phyloP scores from a whole-genome alignment of 1,284 basidiomycete species.

The Ceratobasidium sp. region DNA sequence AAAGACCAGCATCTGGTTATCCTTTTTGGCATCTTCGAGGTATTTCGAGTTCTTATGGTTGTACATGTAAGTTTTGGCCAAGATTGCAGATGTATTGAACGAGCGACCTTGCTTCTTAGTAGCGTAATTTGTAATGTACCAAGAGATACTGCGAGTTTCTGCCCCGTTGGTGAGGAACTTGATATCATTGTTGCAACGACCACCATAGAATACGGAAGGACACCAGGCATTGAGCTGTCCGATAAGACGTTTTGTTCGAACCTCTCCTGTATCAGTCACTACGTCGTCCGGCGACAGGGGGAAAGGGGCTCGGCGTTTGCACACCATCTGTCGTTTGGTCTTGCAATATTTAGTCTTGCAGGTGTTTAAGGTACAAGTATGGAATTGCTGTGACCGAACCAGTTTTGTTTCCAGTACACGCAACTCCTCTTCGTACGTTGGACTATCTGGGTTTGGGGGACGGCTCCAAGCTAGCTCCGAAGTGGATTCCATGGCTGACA shows the following conservation, averaged over 20 bases:
- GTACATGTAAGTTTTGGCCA: no score
- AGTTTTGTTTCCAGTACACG: constrained; percentile 27
- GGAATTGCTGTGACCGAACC: neutral
- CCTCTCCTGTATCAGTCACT: constrained; percentile 51
- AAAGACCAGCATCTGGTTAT: neutral
- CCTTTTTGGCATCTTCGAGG: no score
- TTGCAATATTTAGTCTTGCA: constrained; percentile 50
- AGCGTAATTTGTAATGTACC: no score
- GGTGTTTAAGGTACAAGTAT: neutral
- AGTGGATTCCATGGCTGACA: neutral
- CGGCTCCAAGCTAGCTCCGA: constrained; percentile 6
- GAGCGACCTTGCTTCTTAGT: no score
- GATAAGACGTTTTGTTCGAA: constrained; percentile 54
- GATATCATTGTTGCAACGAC: constrained; percentile 57
- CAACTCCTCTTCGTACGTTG: constrained; percentile 51
- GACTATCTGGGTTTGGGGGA: constrained; percentile 19
- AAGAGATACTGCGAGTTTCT: neutral
- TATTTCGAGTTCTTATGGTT: no score
- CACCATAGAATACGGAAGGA: constrained; percentile 52
- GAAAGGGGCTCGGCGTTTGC: constrained; percentile 60
- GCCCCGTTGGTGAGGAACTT: constrained; percentile 50
- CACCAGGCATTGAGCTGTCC: constrained; percentile 55
- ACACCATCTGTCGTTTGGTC: constrained; percentile 51
- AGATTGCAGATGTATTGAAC: no score
- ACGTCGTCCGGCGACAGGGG: constrained; percentile 48